Conservation (phyloP, 2,329 filamentous ascomycete species). For the Calonectria honghensis region DNA sequence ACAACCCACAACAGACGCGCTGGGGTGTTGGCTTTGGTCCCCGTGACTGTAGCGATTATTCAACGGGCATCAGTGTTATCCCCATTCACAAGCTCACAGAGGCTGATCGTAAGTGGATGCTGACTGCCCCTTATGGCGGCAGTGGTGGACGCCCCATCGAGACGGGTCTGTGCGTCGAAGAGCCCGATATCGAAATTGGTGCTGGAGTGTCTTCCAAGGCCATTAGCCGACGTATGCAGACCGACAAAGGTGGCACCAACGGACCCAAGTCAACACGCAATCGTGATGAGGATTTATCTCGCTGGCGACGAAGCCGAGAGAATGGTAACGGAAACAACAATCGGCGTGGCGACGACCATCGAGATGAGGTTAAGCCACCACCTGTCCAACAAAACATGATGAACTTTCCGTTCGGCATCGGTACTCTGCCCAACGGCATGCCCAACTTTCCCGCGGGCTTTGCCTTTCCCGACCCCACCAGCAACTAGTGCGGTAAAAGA, state of each 20-base stretch:
- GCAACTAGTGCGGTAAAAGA: slow-evolving; percentile 40
- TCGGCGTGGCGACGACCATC: slow-evolving; percentile 47
- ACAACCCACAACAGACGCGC: slow-evolving; percentile 78
- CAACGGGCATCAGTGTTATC: slow-evolving; percentile 92
- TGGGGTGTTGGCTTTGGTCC: slow-evolving; percentile 99
- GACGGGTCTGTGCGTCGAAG: slow-evolving; percentile 91
- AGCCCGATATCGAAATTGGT: slow-evolving; percentile 98
- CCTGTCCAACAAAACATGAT: slow-evolving; percentile 50
- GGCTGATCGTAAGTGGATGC: slow-evolving; percentile 97
- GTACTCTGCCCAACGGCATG: slow-evolving; percentile 65
- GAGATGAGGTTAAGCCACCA: slow-evolving; percentile 43
- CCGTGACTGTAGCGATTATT: slow-evolving; percentile 97
- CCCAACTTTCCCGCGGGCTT: slow-evolving; percentile 65
- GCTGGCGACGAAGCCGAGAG: slow-evolving; percentile 60
- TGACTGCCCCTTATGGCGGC: slow-evolving; percentile 94
- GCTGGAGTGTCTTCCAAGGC: slow-evolving; percentile 97
- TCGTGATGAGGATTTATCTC: slow-evolving; percentile 60
- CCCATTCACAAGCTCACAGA: slow-evolving; percentile 95
- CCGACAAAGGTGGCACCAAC: slow-evolving; percentile 78
- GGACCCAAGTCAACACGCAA: slow-evolving; percentile 78
- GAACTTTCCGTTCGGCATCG: slow-evolving; percentile 63
- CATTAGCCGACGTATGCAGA: slow-evolving; percentile 81
- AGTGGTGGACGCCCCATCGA: slow-evolving; percentile 90
- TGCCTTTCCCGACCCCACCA: slow-evolving; percentile 61
- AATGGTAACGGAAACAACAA: slow-evolving; percentile 50